Evolutionary conservation across 2,329 filamentous ascomycete genomes (phyloP).

Genomic region (Myriosclerotinia scirpicola): DNA sequence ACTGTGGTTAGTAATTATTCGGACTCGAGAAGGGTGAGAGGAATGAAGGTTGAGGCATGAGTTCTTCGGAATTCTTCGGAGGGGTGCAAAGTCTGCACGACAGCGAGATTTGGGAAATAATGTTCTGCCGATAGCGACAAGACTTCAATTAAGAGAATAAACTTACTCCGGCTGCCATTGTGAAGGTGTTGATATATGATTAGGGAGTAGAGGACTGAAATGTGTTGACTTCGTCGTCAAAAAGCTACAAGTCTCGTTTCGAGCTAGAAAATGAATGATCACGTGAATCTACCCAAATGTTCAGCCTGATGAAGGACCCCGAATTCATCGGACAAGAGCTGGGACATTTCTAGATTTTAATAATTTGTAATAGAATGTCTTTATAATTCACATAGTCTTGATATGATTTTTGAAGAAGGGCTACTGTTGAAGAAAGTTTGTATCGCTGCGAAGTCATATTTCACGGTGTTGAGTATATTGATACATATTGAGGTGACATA

Average conservation of each 20-base stretch:
- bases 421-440: neutral
- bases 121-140: neutral
- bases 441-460: neutral
- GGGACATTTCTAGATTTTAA: neutral
- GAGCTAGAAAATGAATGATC: slow-evolving; percentile 21
- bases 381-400: too few relatives aligned
- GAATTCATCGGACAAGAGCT: too few relatives aligned
- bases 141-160: slow-evolving; percentile 34
- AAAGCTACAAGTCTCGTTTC: slow-evolving; percentile 28
- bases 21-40: neutral
- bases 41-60: neutral
- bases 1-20: slow-evolving; percentile 29
- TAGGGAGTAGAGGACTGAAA: slow-evolving; percentile 52
- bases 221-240: slow-evolving; percentile 34
- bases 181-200: slow-evolving; percentile 50
- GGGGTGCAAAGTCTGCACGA: slow-evolving; percentile 11
- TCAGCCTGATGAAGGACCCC: slow-evolving; percentile 9
- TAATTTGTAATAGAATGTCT: neutral
- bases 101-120: neutral
- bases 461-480: neutral
- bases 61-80: slow-evolving; percentile 25
- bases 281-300: slow-evolving; percentile 28
- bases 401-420: neutral
- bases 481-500: slow-evolving; percentile 13
- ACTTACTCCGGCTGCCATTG: slow-evolving; percentile 69